These are phyloP conservation scores for Podaxis pistillaris DNA, from an alignment of 768 basidiomycete species.

Conservation along the genomic window DNA sequence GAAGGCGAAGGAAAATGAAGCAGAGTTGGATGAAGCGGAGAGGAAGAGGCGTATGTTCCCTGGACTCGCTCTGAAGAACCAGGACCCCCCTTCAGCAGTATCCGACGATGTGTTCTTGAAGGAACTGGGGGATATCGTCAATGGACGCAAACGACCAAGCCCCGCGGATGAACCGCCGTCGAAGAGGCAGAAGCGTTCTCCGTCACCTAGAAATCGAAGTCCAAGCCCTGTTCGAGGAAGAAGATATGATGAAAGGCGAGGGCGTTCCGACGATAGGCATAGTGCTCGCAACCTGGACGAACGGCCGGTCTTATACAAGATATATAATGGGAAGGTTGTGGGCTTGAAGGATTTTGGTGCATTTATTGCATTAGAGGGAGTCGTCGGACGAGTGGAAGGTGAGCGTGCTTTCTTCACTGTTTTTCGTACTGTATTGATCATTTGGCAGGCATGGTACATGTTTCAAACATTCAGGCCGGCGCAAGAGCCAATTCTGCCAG, in stretches of 20 bases:
- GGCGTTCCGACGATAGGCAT: constrained; percentile 31
- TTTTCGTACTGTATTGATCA: constrained; percentile 14
- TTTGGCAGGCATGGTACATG: constrained; percentile 88
- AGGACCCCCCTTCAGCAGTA: constrained; percentile 57
- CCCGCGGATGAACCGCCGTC: constrained; percentile 38
- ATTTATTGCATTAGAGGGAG: constrained; percentile 87
- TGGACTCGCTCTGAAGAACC: constrained; percentile 80
- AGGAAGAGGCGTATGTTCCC: constrained; percentile 87
- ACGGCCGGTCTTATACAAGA: constrained; percentile 87
- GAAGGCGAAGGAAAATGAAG: constrained; percentile 31
- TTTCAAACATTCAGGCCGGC: constrained; percentile 86
- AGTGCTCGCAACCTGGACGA: constrained; percentile 63
- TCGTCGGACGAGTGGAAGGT: constrained; percentile 89
- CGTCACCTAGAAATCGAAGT: constrained; percentile 49
- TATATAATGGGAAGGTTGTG: constrained; percentile 85
- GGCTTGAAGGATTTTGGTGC: constrained; percentile 95
- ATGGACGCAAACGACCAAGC: constrained; percentile 53
- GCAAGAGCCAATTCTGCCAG: constrained; percentile 83
- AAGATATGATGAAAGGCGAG: constrained; percentile 41
- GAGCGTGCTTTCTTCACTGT: constrained; percentile 24
- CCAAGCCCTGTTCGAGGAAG: constrained; percentile 62
- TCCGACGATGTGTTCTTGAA: constrained; percentile 81
- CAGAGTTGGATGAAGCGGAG: constrained; percentile 58
- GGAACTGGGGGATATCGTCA: constrained; percentile 89
- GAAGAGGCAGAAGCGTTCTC: constrained; percentile 63